Base-by-base conservation (phyloP, 1,284 basidiomycete genomes). In the Ceratobasidium sp. region DNA sequence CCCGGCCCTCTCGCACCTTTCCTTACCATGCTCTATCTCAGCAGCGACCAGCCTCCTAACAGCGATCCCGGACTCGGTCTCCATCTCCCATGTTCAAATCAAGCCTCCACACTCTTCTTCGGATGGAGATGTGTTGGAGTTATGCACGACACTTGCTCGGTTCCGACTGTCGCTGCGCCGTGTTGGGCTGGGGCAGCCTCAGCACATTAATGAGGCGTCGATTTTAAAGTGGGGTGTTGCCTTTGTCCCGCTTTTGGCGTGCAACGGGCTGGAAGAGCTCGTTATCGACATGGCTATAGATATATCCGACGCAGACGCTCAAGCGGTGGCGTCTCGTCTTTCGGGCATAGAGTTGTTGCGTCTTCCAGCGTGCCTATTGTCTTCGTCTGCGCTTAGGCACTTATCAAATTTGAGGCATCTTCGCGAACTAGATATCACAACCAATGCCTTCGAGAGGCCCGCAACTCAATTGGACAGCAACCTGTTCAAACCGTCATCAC, bases 341-440 rank as follows among this genome's bases (percentile, higher is more conserved):
- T 18, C 15, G 15, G 7, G 23, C 7, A 26, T 66, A 10, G 28
- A 49, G 23, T 7, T 12, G n/a, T n/a, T 66, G 23, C 64, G 44
- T 10, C 13, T 66, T 23, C 64, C 64, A n/a, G 23, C 7, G n/a
- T 66, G n/a, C 13, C 33, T 66, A 49, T 40, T 66, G 10, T 66
- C 64, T 5, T 66, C 44, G 44, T n/a, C 23, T 4, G 44, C 12
- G 10, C 44, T 49, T 26, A 26, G 23, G n/a, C 12, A 18, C 9
- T 66, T 66, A 49, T n/a, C 64, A 23, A 66, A 66, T 66, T 42
- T 64, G 44, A 66, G 40, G 44, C 18, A 23, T 44, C 44, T 66
- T 26, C 44, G 64, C 64, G 64, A 66, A 28, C 64, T 66, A 26
- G 64, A 64, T 39, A 23, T 64, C 61, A 40, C 61, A 64, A 64